Evolutionary conservation across 106 monocot species (phyloP).

Genomic region (Allium sativum): DNA sequence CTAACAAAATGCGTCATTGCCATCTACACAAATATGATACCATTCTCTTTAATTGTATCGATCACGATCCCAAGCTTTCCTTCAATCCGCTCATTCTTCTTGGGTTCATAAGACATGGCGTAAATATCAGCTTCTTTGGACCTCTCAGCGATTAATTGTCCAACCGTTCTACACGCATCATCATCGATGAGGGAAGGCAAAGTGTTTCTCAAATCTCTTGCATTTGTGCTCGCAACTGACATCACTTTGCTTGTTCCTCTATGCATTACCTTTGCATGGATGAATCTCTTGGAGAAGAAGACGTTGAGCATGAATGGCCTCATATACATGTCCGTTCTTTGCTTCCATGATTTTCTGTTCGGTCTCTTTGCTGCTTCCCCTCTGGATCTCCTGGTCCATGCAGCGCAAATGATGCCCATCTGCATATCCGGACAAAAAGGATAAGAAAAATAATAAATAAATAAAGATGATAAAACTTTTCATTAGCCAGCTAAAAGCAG

Average conservation of each 20-base stretch:
- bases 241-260: constrained; percentile 58
- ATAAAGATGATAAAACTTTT: too few relatives aligned
- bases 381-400: constrained; percentile 48
- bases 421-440: neutral
- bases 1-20: too few relatives aligned
- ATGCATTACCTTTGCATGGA: constrained; percentile 54
- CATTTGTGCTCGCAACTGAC: constrained; percentile 49
- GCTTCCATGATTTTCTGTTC: constrained; percentile 52
- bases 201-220: constrained; percentile 47
- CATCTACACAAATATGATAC: constrained; percentile 36
- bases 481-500: too few relatives aligned
- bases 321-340: constrained; percentile 58
- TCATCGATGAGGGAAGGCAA: constrained; percentile 45
- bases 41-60: constrained; percentile 49
- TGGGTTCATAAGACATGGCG: constrained; percentile 42
- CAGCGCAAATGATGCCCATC: constrained; percentile 34
- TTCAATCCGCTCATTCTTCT: constrained; percentile 42
- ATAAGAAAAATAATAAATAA: neutral
- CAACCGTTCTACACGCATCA: constrained; percentile 50
- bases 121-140: constrained; percentile 51
- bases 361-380: constrained; percentile 39
- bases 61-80: constrained; percentile 41
- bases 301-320: constrained; percentile 54
- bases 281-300: constrained; percentile 56
- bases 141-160: constrained; percentile 43